Conservation (phyloP, 2,329 filamentous ascomycete genomes). For the Hortaea werneckii region DNA sequence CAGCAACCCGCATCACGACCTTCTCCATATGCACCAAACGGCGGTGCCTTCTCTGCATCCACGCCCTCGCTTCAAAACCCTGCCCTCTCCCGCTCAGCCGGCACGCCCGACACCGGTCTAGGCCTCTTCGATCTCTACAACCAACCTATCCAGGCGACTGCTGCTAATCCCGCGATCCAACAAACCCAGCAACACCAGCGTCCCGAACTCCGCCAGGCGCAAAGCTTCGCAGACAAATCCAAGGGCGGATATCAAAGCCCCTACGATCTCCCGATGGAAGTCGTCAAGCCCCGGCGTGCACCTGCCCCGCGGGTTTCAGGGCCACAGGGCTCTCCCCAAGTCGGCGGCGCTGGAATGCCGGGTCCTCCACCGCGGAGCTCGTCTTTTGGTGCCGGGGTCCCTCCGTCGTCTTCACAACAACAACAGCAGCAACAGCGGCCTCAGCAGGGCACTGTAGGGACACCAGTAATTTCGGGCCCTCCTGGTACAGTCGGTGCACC, state of each 20-base stretch:
- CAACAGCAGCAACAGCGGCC: slow-evolving; percentile 1
- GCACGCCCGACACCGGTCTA: slow-evolving; percentile 23
- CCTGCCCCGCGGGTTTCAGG: slow-evolving; percentile 23
- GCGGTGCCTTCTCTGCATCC: background rate
- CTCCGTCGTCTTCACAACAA: slow-evolving; percentile 3
- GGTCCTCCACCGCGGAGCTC: slow-evolving; percentile 48
- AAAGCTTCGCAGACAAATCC: slow-evolving; percentile 83
- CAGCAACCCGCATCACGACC: slow-evolving; percentile 3
- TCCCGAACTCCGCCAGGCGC: slow-evolving; percentile 41
- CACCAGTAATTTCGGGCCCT: background rate
- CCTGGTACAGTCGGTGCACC: slow-evolving; percentile 7
- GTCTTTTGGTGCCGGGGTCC: background rate
- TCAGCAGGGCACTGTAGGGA: background rate
- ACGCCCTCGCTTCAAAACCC: slow-evolving; percentile 4
- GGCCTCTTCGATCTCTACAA: slow-evolving; percentile 22
- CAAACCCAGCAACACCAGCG: slow-evolving; percentile 26
- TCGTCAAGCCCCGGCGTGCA: slow-evolving; percentile 60
- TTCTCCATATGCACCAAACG: slow-evolving; percentile 12
- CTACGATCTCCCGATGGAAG: slow-evolving; percentile 87
- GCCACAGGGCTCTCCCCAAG: background rate
- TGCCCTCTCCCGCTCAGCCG: slow-evolving; percentile 18
- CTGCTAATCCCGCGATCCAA: slow-evolving; percentile 1
- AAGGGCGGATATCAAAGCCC: slow-evolving; percentile 91
- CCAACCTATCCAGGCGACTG: slow-evolving; percentile 6
- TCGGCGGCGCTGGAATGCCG: slow-evolving; percentile 20